phyloP scores from a whole-genome alignment of 2,329 filamentous ascomycete species.

The Hymenoscyphus fraxineus region DNA sequence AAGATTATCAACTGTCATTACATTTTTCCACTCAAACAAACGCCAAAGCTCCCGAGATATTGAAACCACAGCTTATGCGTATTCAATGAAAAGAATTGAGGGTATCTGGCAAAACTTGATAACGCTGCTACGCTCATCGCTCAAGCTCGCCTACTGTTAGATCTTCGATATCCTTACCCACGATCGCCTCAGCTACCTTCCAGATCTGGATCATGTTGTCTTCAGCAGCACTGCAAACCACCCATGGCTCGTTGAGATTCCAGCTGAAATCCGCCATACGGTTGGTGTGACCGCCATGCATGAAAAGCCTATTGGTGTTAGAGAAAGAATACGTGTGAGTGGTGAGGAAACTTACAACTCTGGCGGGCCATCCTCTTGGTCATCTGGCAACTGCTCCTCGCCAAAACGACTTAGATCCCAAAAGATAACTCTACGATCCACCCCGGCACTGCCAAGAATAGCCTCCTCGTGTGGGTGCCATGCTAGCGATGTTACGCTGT shows the following conservation, averaged over 20 bases:
- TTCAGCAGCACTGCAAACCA: constrained; percentile 91
- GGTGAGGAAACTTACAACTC: constrained; percentile 66
- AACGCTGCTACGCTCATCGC: constrained; percentile 38
- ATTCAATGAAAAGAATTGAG: constrained; percentile 8
- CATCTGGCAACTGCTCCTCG: constrained; percentile 91
- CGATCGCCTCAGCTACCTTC: constrained; percentile 80
- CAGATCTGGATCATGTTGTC: constrained; percentile 96
- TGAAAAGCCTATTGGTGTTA: constrained; percentile 66
- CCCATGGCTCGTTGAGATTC: constrained; percentile 96
- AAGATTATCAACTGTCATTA: background rate
- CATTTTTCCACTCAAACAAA: background rate
- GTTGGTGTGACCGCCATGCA: constrained; percentile 98
- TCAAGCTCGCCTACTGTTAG: constrained; percentile 75
- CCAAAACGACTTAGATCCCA: constrained; percentile 93
- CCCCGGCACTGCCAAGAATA: constrained; percentile 85
- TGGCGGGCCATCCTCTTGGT: constrained; percentile 89
- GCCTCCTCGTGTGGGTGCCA: constrained; percentile 93
- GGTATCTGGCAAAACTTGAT: constrained; percentile 20
- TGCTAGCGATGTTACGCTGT: constrained; percentile 84
- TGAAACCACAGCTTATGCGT: background rate
- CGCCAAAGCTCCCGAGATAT: background rate
- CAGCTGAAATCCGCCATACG: constrained; percentile 95
- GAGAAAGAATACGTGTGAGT: background rate
- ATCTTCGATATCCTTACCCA: constrained; percentile 71
- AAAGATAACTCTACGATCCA: constrained; percentile 90